phyloP scores from a whole-genome alignment of 163 green algal genomes.

The Scenedesmus sp. region DNA sequence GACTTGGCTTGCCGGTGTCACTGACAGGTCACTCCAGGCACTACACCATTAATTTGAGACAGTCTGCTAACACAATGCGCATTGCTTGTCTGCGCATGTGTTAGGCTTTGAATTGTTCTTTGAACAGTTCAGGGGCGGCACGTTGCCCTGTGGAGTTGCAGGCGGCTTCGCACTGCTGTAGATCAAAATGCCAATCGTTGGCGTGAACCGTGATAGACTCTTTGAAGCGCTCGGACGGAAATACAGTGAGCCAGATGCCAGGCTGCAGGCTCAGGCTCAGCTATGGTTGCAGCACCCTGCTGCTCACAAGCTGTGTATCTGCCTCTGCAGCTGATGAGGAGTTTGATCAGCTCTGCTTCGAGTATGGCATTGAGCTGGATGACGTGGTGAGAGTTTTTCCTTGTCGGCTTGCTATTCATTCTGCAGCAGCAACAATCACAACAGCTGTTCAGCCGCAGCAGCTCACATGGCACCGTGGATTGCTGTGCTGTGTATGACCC shows the following conservation, averaged over 20 bases:
- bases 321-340: constrained; percentile 91
- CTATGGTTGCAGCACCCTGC: not conserved
- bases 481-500: not conserved
- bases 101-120: not conserved
- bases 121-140: not conserved
- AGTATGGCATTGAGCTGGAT: constrained; percentile 99
- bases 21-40: constrained; percentile 7
- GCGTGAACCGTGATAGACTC: constrained; percentile 91
- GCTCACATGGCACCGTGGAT: not conserved
- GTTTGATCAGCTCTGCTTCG: constrained; percentile 98
- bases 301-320: not conserved
- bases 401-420: not conserved
- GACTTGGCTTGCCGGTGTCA: not conserved
- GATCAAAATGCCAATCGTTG: constrained; percentile 90
- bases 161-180: constrained; percentile 7
- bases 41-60: not conserved
- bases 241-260: constrained; percentile 89
- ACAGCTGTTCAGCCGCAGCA: not conserved
- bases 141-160: not conserved
- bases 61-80: not conserved
- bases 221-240: constrained; percentile 89
- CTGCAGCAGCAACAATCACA: not conserved
- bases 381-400: constrained; percentile 89
- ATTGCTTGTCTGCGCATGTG: not conserved
- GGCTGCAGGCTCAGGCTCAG: not conserved